phyloP scores from a whole-genome alignment of 768 basidiomycete genomes.

The Agaricus sinodeliciosus region DNA sequence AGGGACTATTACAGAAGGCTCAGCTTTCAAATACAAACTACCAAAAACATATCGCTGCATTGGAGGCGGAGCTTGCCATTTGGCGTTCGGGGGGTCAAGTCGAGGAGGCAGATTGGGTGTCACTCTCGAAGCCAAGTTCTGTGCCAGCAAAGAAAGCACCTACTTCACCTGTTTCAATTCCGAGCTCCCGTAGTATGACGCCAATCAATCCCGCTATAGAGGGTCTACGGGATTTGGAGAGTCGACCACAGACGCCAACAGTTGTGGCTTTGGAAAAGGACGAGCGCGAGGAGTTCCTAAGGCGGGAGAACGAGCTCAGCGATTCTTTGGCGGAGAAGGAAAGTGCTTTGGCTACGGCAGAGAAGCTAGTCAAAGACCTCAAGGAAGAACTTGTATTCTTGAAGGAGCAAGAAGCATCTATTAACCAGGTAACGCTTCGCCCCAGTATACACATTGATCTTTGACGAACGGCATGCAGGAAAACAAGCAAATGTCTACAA shows the following conservation, averaged over 20 bases:
- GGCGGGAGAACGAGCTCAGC: slow-evolving; percentile 92
- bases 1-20: slow-evolving; percentile 84
- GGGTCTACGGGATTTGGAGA: slow-evolving; percentile 69
- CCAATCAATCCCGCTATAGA: slow-evolving; percentile 71
- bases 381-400: slow-evolving; percentile 85
- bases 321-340: slow-evolving; percentile 93
- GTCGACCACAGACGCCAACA: slow-evolving; percentile 89
- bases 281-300: slow-evolving; percentile 95
- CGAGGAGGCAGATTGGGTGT: slow-evolving; percentile 77
- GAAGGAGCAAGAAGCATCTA: slow-evolving; percentile 81
- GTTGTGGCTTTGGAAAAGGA: slow-evolving; percentile 88
- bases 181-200: slow-evolving; percentile 54
- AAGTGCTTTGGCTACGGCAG: slow-evolving; percentile 67
- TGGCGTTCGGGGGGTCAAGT: slow-evolving; percentile 89
- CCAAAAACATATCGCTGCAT: slow-evolving; percentile 78
- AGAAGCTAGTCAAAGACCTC: slow-evolving; percentile 84
- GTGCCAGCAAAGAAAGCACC: slow-evolving; percentile 55
- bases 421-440: slow-evolving; percentile 54
- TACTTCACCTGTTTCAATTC: slow-evolving; percentile 48
- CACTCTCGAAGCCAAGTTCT: slow-evolving; percentile 54
- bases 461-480: slow-evolving; percentile 43
- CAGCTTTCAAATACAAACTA: slow-evolving; percentile 79
- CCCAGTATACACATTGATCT: neutral
- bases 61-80: slow-evolving; percentile 85
- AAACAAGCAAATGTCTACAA: slow-evolving; percentile 89